A percentile compares a stretch with the other conserved stretches of the same genome.
Evolutionary conservation across 306 rosid genomes (phyloP).

Genomic region (Corylus heterophylla): DNA sequence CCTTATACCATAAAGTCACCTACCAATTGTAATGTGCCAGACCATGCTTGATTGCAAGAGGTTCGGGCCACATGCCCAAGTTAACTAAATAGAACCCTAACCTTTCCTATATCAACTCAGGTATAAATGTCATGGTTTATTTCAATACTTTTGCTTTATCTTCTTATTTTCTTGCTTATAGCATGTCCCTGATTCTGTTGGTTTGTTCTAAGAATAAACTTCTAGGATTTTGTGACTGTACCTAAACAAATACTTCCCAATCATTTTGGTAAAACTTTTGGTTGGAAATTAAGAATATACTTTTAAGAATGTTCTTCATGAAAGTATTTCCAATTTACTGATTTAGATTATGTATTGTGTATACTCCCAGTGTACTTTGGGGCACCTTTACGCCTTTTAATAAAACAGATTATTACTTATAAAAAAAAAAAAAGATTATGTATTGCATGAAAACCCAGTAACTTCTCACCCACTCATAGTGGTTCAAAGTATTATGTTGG

Average conservation of each 20-base stretch:
- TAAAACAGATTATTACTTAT: too few species aligned
- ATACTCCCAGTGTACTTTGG: too few species aligned
- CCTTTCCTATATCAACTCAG: neutral
- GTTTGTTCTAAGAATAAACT: too few species aligned
- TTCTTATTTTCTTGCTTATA: neutral
- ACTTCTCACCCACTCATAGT: neutral
- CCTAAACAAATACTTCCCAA: neutral
- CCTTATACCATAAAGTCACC: neutral
- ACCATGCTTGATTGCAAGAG: neutral
- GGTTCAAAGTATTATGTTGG: neutral
- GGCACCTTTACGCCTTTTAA: too few species aligned
- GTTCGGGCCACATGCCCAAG: neutral
- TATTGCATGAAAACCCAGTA: neutral
- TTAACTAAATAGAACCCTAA: neutral
- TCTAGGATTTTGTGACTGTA: neutral
- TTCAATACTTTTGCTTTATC: neutral
- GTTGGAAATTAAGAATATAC: too few species aligned
- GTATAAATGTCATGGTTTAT: neutral
- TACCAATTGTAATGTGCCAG: neutral
- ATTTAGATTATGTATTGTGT: neutral
- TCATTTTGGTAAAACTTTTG: too few species aligned
- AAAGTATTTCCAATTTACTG: neutral
- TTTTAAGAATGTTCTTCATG: neutral
- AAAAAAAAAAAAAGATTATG: too few species aligned
- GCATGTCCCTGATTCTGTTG: neutral